Evolutionary conservation across 2,329 filamentous ascomycete species (phyloP).

Genomic region (Phaeosphaeria sp.): DNA sequence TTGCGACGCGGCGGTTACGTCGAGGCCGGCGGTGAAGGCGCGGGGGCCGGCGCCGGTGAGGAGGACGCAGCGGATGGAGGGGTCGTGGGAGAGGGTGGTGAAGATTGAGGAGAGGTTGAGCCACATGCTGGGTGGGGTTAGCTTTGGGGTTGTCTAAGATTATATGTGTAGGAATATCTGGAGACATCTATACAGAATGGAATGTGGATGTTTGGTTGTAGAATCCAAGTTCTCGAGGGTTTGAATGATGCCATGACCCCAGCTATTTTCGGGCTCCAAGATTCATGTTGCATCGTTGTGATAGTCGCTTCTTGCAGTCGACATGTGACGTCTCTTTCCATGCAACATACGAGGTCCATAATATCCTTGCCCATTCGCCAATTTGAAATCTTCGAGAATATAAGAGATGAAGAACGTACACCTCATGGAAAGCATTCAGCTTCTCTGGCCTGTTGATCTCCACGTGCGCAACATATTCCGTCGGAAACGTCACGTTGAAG

Average conservation of each 20-base stretch:
- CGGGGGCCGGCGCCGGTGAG: conserved; percentile 81
- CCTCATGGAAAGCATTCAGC: conserved; percentile 84
- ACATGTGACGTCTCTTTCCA: neutral
- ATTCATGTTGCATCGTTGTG: neutral
- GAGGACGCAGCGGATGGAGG: conserved; percentile 76
- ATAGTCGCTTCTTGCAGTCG: neutral
- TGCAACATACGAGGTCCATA: neutral
- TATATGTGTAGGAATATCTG: no score
- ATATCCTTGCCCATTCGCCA: neutral
- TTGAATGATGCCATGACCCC: no score
- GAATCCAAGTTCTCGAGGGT: no score
- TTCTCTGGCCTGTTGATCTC: conserved; percentile 89
- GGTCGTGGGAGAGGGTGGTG: conserved; percentile 71
- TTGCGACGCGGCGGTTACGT: conserved; percentile 73
- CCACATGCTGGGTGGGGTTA: conserved; percentile 72
- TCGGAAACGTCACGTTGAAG: conserved; percentile 77
- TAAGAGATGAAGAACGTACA: conserved; percentile 49
- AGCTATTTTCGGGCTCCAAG: neutral
- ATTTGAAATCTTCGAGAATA: neutral
- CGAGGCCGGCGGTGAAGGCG: conserved; percentile 2
- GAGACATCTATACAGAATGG: no score
- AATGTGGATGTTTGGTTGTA: no score
- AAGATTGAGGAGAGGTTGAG: conserved; percentile 78
- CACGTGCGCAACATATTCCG: conserved; percentile 81
- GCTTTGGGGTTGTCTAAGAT: no score